Evolutionary conservation across 2,329 filamentous ascomycete genomes (phyloP).

Genomic region (Phaeophleospora eucalypticola): DNA sequence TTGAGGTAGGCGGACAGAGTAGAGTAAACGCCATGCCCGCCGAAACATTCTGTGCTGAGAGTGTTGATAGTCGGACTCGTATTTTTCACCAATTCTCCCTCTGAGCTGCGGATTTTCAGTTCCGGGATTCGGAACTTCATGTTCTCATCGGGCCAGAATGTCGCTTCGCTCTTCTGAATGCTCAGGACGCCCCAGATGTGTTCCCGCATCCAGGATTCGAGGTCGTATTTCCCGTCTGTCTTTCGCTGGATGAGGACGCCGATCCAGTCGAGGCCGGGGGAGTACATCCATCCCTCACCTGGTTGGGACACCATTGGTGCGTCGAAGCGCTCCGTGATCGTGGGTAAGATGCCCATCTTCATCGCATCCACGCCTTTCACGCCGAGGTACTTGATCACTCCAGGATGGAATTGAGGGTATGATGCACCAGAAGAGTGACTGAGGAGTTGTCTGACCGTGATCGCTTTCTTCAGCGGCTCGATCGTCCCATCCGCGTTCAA

Average conservation of each 20-base stretch:
- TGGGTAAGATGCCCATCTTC: slow-evolving; percentile 12
- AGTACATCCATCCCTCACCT: slow-evolving; percentile 50
- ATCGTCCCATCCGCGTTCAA: slow-evolving; percentile 42
- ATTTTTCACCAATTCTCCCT: slow-evolving; percentile 20
- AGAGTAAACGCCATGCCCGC: slow-evolving; percentile 31
- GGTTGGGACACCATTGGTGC: slow-evolving; percentile 51
- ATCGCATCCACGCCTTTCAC: slow-evolving; percentile 14
- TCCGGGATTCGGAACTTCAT: slow-evolving; percentile 20
- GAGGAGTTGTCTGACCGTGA: slow-evolving; percentile 51
- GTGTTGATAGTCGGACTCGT: slow-evolving; percentile 21
- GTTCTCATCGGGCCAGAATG: slow-evolving; percentile 28
- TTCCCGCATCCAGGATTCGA: slow-evolving; percentile 39
- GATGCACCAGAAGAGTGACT: slow-evolving; percentile 49
- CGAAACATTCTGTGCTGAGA: slow-evolving; percentile 30
- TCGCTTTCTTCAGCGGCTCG: slow-evolving; percentile 34
- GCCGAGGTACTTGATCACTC: slow-evolving; percentile 26
- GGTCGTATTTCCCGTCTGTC: slow-evolving; percentile 31
- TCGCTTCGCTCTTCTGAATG: slow-evolving; percentile 29
- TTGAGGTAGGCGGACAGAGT: slow-evolving; percentile 42
- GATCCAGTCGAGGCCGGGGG: slow-evolving; percentile 49
- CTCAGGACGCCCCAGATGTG: slow-evolving; percentile 46
- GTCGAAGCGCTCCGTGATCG: slow-evolving; percentile 42
- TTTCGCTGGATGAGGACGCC: slow-evolving; percentile 50
- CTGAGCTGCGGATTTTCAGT: slow-evolving; percentile 19
- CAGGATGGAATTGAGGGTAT: slow-evolving; percentile 44